Conservation (phyloP, 2,329 filamentous ascomycete genomes). For the Mycosphaerella sp. region DNA sequence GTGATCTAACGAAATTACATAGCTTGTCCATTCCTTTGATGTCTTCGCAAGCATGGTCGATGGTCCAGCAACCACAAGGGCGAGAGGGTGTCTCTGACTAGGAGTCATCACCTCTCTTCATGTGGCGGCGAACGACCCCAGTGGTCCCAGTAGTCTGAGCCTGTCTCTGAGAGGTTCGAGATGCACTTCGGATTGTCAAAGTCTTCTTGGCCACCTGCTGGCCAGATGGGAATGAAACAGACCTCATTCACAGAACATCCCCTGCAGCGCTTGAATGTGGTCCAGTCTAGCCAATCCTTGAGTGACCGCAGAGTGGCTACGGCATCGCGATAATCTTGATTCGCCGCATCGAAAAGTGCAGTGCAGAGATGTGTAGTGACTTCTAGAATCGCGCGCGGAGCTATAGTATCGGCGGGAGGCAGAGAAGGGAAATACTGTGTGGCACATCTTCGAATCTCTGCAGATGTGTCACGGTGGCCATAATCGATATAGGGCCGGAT, state of each 20-base stretch:
- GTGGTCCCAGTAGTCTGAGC: slow-evolving; percentile 22
- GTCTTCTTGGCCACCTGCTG: slow-evolving; percentile 50
- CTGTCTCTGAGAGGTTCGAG: slow-evolving; percentile 25
- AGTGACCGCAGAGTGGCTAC: slow-evolving; percentile 37
- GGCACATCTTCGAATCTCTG: slow-evolving; percentile 45
- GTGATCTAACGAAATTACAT: too few species aligned
- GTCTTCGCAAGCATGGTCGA: not conserved
- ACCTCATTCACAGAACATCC: slow-evolving; percentile 51
- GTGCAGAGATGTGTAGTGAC: slow-evolving; percentile 34
- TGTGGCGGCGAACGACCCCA: not conserved
- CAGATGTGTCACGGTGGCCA: slow-evolving; percentile 32
- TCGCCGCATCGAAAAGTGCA: slow-evolving; percentile 28
- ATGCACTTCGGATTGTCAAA: slow-evolving; percentile 46
- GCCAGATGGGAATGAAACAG: slow-evolving; percentile 61
- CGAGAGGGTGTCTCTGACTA: not conserved
- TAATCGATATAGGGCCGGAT: slow-evolving; percentile 39
- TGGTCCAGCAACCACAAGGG: not conserved
- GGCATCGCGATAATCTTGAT: slow-evolving; percentile 23
- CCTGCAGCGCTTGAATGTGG: slow-evolving; percentile 53
- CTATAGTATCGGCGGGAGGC: slow-evolving; percentile 20
- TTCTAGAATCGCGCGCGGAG: slow-evolving; percentile 30
- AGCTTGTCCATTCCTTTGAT: not conserved
- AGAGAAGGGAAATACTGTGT: slow-evolving; percentile 37
- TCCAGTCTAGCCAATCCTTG: slow-evolving; percentile 52
- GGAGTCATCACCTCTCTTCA: too few species aligned